Conservation (phyloP, 805 yeast species). For the Suhomyces kilbournensis region DNA sequence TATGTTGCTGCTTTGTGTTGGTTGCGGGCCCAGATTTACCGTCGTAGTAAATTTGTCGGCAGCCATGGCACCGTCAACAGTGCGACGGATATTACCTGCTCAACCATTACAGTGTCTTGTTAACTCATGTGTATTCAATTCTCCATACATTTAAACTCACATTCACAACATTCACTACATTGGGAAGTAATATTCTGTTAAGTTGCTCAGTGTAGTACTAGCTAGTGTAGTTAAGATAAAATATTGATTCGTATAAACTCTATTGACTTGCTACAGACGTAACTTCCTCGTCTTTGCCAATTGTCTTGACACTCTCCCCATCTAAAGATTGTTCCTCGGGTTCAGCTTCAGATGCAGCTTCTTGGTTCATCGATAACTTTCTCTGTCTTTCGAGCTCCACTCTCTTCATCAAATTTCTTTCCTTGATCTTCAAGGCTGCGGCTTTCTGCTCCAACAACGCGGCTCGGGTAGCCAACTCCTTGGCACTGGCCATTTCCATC, state of each 20-base stretch:
- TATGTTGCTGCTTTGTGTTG: neutral
- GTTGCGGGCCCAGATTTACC: neutral
- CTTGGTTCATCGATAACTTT: slow-evolving; percentile 3
- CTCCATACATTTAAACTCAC: too few relatives aligned
- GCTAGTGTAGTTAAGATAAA: too few relatives aligned
- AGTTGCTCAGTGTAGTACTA: too few relatives aligned
- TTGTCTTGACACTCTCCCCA: neutral
- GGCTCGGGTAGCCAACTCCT: slow-evolving; percentile 70
- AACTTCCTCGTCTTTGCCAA: neutral
- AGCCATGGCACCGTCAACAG: neutral
- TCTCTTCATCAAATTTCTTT: slow-evolving; percentile 48
- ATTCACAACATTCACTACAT: neutral
- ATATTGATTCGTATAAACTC: neutral
- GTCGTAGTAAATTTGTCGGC: neutral
- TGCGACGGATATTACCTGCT: neutral
- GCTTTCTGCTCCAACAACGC: slow-evolving; percentile 74
- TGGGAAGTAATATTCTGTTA: too few relatives aligned
- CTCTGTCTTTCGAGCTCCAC: slow-evolving; percentile 26
- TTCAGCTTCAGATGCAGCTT: neutral
- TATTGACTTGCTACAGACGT: neutral
- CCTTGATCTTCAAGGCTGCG: slow-evolving; percentile 65
- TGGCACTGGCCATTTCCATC: slow-evolving; percentile 73
- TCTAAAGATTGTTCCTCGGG: neutral
- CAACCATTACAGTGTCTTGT: too few relatives aligned
- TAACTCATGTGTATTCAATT: too few relatives aligned